Evolutionary conservation across 2,329 filamentous ascomycete genomes (phyloP), one percentile per base, ranked within the genome.

Genomic region (Macrophomina pseudophaseolina): DNA sequence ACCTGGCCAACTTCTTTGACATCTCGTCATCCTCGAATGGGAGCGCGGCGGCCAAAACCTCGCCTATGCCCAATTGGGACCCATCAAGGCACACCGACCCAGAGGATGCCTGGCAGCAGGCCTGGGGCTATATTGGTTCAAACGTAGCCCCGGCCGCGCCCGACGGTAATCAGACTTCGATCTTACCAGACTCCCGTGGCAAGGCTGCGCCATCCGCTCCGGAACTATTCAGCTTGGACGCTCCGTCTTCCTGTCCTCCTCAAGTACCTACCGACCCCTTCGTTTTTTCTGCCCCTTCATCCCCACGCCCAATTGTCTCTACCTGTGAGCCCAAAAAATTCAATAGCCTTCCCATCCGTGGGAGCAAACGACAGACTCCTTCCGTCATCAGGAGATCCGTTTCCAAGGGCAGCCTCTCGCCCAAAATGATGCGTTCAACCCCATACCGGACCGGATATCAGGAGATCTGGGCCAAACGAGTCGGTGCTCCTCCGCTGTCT

Each of bases 361-460:
- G 72, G 1, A 68, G 74, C 32, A 70, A 72, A 18, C 59, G 44
- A 35, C 67, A 49, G 38, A 48, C 64, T 4, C 52, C 66, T 30
- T 46, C 56, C n/a, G 63, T 48, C 23, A 64, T 69, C 66, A 77
- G 73, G 70, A 78, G 76, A 69, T 72, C 72, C 53, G 72, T 78
- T 71, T 79, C 74, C 74, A 81, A 77, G 76, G 80, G 78, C 73
- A 83, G 73, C 70, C 77, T 76, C 66, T 82, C 79, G 30, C 79
- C 83, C 51, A 86, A 83, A 71, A 84, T 87, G 81, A 86, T 86
- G 81, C 84, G 81, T 71, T 81, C 85, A 48, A 82, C 83, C 28
- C 80, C 83, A 66, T 80, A 79, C 69, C 77, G 77, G 12, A 70
- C 76, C 28, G 77, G 77, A 68, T 82, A 79, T 76, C 80, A 76